phyloP scores from a whole-genome alignment of 305 asterid genomes.

The Solanum chacoense region DNA sequence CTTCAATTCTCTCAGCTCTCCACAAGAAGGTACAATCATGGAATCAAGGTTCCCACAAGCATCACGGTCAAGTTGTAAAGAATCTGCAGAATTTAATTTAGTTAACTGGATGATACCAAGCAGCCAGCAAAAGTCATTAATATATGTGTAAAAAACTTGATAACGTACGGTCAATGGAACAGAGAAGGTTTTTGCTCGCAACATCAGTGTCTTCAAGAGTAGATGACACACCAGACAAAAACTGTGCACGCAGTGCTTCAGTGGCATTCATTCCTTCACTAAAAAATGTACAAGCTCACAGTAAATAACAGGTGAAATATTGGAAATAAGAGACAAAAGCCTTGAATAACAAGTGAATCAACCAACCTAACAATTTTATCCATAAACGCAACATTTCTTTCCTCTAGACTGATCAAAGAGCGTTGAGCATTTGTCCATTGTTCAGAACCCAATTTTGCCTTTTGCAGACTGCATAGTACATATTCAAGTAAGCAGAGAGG shows the following conservation, averaged over 20 bases:
- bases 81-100: conserved; percentile 34
- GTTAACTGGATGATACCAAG: conserved; percentile 2
- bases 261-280: conserved; percentile 87
- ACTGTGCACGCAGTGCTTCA: conserved; percentile 46
- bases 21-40: conserved; percentile 77
- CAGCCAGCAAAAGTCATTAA: not conserved
- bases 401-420: conserved; percentile 67
- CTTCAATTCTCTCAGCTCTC: conserved; percentile 73
- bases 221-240: conserved; percentile 73
- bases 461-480: conserved; percentile 51
- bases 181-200: conserved; percentile 70
- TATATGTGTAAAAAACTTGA: not conserved
- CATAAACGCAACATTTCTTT: conserved; percentile 59
- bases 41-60: conserved; percentile 79
- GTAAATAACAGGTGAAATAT: not conserved
- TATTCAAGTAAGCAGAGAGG: not conserved
- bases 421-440: conserved; percentile 84
- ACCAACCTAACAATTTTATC: conserved; percentile 66
- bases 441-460: conserved; percentile 73
- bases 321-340: not conserved
- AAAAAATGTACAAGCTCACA: not conserved
- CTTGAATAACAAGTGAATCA: not conserved
- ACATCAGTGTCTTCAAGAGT: conserved; percentile 63
- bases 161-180: conserved; percentile 77
- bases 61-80: conserved; percentile 91